phyloP scores from a whole-genome alignment of 345 rosid species.

The Gossypium raimondii region DNA sequence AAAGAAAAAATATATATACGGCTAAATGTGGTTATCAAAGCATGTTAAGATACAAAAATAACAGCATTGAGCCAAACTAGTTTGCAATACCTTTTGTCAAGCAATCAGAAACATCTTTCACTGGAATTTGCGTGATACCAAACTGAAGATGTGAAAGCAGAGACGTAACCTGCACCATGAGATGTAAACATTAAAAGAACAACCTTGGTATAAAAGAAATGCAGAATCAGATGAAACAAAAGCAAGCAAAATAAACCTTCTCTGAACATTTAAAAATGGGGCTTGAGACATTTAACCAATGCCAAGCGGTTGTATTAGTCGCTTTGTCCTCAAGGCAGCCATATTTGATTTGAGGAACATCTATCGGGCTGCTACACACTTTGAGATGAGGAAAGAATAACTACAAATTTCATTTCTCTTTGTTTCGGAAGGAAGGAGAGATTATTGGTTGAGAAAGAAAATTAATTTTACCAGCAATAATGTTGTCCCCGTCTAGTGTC shows the following conservation, averaged over 20 bases:
- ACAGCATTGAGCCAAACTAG: neutral
- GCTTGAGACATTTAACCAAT: slow-evolving; percentile 61
- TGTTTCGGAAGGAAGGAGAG: neutral
- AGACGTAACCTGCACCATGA: slow-evolving; percentile 45
- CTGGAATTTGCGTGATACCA: slow-evolving; percentile 47
- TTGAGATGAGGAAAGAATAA: slow-evolving; percentile 22
- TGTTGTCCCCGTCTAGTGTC: slow-evolving; percentile 64
- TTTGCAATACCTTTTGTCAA: slow-evolving; percentile 46
- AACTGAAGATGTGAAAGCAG: slow-evolving; percentile 58
- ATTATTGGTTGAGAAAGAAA: neutral
- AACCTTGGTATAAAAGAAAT: slow-evolving; percentile 2
- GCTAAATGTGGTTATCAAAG: neutral
- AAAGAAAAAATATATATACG: too few species aligned
- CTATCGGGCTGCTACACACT: slow-evolving; percentile 86
- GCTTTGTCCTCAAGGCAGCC: slow-evolving; percentile 44
- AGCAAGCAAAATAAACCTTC: slow-evolving; percentile 36
- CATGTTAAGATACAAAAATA: neutral
- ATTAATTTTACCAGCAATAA: slow-evolving; percentile 65
- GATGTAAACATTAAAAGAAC: slow-evolving; percentile 12
- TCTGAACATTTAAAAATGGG: slow-evolving; percentile 60
- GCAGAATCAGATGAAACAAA: neutral
- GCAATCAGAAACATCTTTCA: slow-evolving; percentile 52
- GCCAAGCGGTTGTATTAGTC: slow-evolving; percentile 45
- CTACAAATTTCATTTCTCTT: slow-evolving; percentile 13
- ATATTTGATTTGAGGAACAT: slow-evolving; percentile 68